Base-by-base conservation (phyloP, 2,329 filamentous ascomycete genomes). In the Didymella segeticola region DNA sequence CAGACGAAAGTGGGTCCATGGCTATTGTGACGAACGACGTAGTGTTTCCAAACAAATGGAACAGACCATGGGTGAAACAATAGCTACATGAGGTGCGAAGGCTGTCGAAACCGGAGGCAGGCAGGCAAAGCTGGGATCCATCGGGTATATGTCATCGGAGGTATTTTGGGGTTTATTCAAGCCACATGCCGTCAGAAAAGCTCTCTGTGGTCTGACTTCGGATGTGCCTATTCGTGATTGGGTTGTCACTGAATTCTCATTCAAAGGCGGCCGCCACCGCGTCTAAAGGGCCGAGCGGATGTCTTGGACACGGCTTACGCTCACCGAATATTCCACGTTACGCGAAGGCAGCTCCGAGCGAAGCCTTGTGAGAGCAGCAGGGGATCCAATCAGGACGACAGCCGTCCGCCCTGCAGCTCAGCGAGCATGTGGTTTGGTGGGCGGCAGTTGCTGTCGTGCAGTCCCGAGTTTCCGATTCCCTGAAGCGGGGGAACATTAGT, bases 1-100 rank as follows among this genome's bases (percentile, higher is more conserved):
- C 37, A 20, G 55, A 41, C 2, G 61, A 62, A 11, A 39, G 34
- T 27, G 19, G 36, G 26, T 51, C 47, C 26, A 17, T 51, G 47
- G 47, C 6, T 47, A 56, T 56, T 25, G 51, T 45, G 34, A 41
- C 51, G 23, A 36, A 29, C 27, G 39, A 34, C 46, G 19, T 23
- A 45, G 39, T 45, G 39, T 36, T 45, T 36, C 39, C 39, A 26
- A 43, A 41, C 45, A 20, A 46, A 34, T 41, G 27, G 39, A 27
- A 15, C 29, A 29, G 23, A 14, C 11, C 20, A 27, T 36, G 37
- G 27, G 41, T 46, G 17, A 49, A 34, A 43, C 17, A 34, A 27
- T 41, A 41, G 34, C 51, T 54, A 54, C 51, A 54, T 54, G 33
- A 39, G 46, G 51, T 54, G 45, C 39, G 46, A 25, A 8, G n/a